Conservation (phyloP, 2,329 filamentous ascomycete genomes). For the Paraphoma chrysanthemicola region DNA sequence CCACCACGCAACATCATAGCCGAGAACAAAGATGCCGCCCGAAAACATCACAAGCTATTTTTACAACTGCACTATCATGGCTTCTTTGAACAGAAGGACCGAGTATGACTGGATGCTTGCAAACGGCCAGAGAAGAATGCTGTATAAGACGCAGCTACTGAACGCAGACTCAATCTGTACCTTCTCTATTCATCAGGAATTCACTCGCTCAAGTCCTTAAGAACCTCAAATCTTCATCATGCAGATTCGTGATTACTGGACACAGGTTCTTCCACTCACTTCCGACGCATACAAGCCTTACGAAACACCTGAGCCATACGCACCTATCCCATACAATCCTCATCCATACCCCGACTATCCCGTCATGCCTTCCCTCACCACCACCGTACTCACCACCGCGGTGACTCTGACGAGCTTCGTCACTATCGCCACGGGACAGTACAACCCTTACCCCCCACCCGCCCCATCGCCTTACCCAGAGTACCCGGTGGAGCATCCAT, state of each 20-base stretch:
- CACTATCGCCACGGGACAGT: slow-evolving; percentile 12
- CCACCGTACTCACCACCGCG: slow-evolving; percentile 2
- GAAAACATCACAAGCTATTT: slow-evolving; percentile 23
- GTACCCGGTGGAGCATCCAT: no score
- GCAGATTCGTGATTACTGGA: slow-evolving; percentile 3
- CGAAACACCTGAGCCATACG: not conserved
- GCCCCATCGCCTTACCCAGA: not conserved
- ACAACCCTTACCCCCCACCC: not conserved
- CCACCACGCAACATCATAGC: slow-evolving; percentile 8
- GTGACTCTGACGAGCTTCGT: slow-evolving; percentile 15
- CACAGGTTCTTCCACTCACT: slow-evolving; percentile 1
- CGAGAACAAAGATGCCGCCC: slow-evolving; percentile 24
- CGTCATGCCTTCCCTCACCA: slow-evolving; percentile 9
- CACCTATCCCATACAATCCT: not conserved
- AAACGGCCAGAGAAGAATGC: slow-evolving; percentile 19
- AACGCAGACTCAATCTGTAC: slow-evolving; percentile 1
- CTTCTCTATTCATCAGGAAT: not conserved
- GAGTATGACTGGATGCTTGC: slow-evolving; percentile 18
- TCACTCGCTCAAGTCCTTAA: slow-evolving; percentile 1
- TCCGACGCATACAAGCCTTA: not conserved
- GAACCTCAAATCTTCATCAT: slow-evolving; percentile 1
- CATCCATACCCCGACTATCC: not conserved
- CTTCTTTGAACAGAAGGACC: slow-evolving; percentile 10
- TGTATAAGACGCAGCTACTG: slow-evolving; percentile 14
- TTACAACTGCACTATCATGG: slow-evolving; percentile 5